phyloP scores from a whole-genome alignment of 371 early-diverging fungal genomes.

The Mortierella sp. region DNA sequence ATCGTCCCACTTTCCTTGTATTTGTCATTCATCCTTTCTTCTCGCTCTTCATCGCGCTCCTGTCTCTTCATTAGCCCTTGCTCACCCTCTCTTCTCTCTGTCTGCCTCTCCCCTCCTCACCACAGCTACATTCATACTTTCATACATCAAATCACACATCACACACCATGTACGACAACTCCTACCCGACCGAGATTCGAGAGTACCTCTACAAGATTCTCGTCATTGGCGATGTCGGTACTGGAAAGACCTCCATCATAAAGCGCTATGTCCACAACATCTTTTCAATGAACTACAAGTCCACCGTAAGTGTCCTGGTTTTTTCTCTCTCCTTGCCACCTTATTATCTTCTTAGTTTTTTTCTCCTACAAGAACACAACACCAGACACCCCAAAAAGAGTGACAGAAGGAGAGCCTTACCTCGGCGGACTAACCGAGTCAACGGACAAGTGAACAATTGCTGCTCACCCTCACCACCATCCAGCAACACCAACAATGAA shows the following conservation, averaged over 20 bases:
- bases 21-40: not conserved
- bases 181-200: constrained; percentile 56
- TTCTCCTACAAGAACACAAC: not conserved
- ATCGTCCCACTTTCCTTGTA: not conserved
- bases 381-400: not conserved
- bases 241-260: constrained; percentile 68
- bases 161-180: constrained; percentile 34
- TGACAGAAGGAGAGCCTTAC: not conserved
- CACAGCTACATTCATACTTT: not conserved
- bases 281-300: constrained; percentile 79
- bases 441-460: not conserved
- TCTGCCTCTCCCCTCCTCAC: not conserved
- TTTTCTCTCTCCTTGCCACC: not conserved
- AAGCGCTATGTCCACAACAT: constrained; percentile 69
- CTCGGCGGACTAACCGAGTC: too few species aligned
- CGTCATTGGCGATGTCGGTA: constrained; percentile 85
- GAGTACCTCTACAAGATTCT: constrained; percentile 82
- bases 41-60: not conserved
- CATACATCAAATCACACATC: constrained; percentile 6
- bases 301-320: constrained; percentile 76
- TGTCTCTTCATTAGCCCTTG: not conserved
- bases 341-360: not conserved
- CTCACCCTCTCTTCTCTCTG: not conserved
- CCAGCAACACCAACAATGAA: not conserved
- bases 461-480: not conserved